phyloP scores from a whole-genome alignment of 225 moss, liverwort and hornwort genomes.

The Polytrichum formosum region DNA sequence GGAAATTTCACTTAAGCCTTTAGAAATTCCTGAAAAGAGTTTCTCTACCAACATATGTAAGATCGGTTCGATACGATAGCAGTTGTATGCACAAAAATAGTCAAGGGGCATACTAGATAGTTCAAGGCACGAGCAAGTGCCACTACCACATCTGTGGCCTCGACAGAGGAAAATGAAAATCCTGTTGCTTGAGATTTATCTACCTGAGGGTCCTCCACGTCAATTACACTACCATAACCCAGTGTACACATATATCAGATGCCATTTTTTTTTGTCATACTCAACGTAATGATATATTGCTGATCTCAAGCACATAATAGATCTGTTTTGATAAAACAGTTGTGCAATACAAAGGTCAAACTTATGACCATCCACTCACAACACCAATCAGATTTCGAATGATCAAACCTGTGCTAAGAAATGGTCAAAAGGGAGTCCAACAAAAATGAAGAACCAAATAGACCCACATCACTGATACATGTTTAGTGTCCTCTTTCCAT shows the following conservation, averaged over 20 bases:
- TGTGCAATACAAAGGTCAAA: too few relatives aligned
- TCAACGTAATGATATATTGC: too few relatives aligned
- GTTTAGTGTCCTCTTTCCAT: neutral
- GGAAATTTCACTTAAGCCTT: too few relatives aligned
- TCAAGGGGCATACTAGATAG: slow-evolving; percentile 25
- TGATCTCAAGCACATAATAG: neutral
- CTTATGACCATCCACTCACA: too few relatives aligned
- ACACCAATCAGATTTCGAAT: too few relatives aligned
- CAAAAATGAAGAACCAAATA: too few relatives aligned
- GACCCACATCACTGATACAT: too few relatives aligned
- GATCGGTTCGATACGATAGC: neutral
- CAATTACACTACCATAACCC: slow-evolving; percentile 34
- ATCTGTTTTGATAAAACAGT: too few relatives aligned
- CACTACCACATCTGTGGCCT: slow-evolving; percentile 38
- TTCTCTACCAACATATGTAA: neutral
- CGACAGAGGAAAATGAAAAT: slow-evolving; percentile 40
- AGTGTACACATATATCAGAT: neutral
- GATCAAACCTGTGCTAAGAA: too few relatives aligned
- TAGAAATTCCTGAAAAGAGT: too few relatives aligned
- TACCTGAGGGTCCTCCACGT: slow-evolving; percentile 39
- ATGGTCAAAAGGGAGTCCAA: neutral
- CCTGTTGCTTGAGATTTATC: slow-evolving; percentile 50
- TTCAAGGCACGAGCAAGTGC: slow-evolving; percentile 52
- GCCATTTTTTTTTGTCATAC: too few relatives aligned
- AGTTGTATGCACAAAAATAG: neutral